Evolutionary conservation across 495 filamentous ascomycete genomes (phyloP), one percentile per base, ranked within the genome.

Genomic region (Paragyromitra xinjiangensis): DNA sequence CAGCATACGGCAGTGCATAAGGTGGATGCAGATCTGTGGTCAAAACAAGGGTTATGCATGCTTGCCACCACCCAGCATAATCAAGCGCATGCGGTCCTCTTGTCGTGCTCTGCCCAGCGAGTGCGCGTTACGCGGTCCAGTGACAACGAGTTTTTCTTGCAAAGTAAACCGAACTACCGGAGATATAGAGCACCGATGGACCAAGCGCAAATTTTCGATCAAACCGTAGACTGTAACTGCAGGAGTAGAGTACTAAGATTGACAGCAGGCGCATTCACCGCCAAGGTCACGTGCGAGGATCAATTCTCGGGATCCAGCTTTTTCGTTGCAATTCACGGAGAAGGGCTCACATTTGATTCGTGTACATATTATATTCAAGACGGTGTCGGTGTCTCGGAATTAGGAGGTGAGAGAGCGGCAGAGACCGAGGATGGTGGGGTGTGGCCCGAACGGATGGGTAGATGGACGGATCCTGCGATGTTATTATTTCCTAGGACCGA

Each of bases 151-250:
- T 22, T 68, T 45, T 74, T 19, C 59, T 73, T 73, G 50, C 58
- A 73, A 77, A 77, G 74, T 73, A 45, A 77, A 73, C 74, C 61
- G 34, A 77, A 77, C 74, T 77, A 61, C 74, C 74, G 69, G 74
- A 61, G 42, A 73, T 77, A 76, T 72, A 65, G 55, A 53, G 37
- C 42, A 63, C 59, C 59, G 67, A 76, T 75, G 55, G 58, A 42
- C 62, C 40, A 70, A 59, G 53, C 37, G 51, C n/a, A 34, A 73
- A 73, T 77, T 73, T 59, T 61, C 74, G 69, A 73, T 73, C 74
- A 73, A 73, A 77, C 74, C 22, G 61, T 50, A 34, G 69, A 64
- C 34, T 76, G 66, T 72, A 65, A 77, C 69, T 77, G 69, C 69
- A 66, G 71, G 50, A 66, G 69, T 24, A 24, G 37, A 26, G 22